Percentiles rank a stretch among this genome's conserved stretches.
These are phyloP conservation scores for Piper betle DNA, from an alignment of 164 flowering plant genomes.

Conservation along the genomic window DNA sequence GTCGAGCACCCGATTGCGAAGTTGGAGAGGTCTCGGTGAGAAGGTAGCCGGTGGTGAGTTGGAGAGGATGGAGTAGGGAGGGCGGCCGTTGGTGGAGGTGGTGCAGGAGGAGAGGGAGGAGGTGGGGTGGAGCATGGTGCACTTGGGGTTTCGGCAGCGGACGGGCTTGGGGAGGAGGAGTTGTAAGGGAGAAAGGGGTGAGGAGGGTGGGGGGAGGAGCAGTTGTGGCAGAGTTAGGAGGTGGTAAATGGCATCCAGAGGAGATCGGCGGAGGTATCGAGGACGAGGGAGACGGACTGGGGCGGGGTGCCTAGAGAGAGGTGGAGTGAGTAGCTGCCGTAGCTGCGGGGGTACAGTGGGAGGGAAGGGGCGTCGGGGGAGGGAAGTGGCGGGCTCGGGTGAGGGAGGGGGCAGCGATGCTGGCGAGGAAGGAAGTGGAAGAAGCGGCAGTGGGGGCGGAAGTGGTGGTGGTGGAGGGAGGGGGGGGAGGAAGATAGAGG, in stretches of 20 bases:
- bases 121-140: not conserved
- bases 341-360: slow-evolving; percentile 33
- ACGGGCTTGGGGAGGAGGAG: not conserved
- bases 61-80: too few relatives aligned
- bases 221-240: not conserved
- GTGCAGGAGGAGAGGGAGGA: not conserved
- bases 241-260: not conserved
- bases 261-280: not conserved
- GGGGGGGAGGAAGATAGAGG: slow-evolving; percentile 5
- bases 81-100: not conserved
- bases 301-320: slow-evolving; percentile 57
- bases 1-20: too few relatives aligned
- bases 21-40: too few relatives aligned
- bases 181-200: too few relatives aligned
- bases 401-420: slow-evolving; percentile 27
- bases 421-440: slow-evolving; percentile 16
- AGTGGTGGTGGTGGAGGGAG: slow-evolving; percentile 9
- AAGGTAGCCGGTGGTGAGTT: not conserved
- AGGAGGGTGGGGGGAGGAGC: too few relatives aligned
- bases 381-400: slow-evolving; percentile 44
- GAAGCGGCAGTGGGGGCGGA: slow-evolving; percentile 17
- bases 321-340: slow-evolving; percentile 49
- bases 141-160: not conserved
- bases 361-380: slow-evolving; percentile 16
- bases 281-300: slow-evolving; percentile 22